phyloP scores from a whole-genome alignment of 768 basidiomycete genomes.

The Mycena maculata region DNA sequence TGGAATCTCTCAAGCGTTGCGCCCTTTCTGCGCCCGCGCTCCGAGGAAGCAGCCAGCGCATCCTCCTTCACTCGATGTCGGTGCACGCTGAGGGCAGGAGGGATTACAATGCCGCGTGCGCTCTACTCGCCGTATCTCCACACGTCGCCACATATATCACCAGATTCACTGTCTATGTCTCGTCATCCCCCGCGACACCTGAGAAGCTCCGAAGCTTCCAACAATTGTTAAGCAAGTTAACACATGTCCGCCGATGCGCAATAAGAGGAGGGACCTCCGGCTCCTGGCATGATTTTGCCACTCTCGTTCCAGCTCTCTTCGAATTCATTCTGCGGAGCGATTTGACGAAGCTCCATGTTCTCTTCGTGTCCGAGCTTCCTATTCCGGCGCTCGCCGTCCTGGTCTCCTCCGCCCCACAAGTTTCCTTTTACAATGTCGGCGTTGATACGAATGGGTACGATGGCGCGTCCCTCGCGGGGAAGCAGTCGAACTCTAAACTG shows the following conservation, averaged over 20 bases:
- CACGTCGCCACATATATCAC: neutral
- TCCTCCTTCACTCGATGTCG: neutral
- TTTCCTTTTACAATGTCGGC: neutral
- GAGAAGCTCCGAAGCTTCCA: neutral
- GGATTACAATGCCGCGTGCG: neutral
- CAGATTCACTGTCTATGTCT: neutral
- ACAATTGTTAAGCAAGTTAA: neutral
- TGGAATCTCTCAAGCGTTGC: neutral
- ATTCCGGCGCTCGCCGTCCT: neutral
- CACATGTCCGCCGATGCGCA: neutral
- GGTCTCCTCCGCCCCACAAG: neutral
- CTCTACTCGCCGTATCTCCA: neutral
- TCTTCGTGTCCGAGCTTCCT: neutral
- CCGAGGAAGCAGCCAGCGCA: neutral
- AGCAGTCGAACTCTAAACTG: too few species aligned
- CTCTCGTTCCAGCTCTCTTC: neutral
- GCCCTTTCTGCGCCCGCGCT: neutral
- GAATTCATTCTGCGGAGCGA: neutral
- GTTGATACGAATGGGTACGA: too few species aligned
- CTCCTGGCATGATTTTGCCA: neutral
- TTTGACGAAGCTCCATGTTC: neutral
- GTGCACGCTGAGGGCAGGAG: too few species aligned
- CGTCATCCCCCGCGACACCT: neutral
- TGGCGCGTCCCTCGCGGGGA: too few species aligned
- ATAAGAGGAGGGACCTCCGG: neutral